Evolutionary conservation across 169 alveolate genomes (phyloP).

Genomic region (Miamiensis avidus): DNA sequence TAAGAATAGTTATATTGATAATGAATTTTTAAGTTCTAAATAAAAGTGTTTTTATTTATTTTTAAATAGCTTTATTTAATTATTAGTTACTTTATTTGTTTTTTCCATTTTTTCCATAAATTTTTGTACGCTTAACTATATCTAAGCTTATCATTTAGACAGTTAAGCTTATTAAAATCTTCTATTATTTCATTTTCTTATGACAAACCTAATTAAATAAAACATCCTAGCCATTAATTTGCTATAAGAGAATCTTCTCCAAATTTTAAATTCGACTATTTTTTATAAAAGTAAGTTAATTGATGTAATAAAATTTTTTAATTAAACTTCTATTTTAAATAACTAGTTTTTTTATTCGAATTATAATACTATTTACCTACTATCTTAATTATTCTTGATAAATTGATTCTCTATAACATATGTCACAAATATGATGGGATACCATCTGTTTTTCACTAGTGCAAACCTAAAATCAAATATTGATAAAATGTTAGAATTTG

Average conservation of each 20-base stretch:
- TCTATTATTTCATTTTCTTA: no score
- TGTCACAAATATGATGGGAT: neutral
- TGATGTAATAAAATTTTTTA: no score
- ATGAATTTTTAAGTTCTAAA: neutral
- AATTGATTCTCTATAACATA: neutral
- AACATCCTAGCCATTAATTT: neutral
- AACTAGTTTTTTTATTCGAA: no score
- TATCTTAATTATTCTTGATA: neutral
- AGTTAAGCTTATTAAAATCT: no score
- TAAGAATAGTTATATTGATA: neutral
- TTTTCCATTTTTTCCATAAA: no score
- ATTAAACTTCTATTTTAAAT: neutral
- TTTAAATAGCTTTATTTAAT: neutral
- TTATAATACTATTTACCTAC: neutral
- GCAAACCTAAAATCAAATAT: neutral
- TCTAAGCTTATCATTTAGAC: no score
- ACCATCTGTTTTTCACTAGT: neutral
- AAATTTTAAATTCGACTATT: no score
- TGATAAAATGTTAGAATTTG: no score
- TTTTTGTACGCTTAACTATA: no score
- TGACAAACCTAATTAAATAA: no score
- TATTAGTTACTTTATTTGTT: neutral
- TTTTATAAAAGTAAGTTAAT: neutral
- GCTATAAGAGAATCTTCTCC: neutral
- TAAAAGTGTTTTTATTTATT: no score